phyloP scores from a whole-genome alignment of 192 early-diverging fungal genomes.

The Entophlyctis helioformis region DNA sequence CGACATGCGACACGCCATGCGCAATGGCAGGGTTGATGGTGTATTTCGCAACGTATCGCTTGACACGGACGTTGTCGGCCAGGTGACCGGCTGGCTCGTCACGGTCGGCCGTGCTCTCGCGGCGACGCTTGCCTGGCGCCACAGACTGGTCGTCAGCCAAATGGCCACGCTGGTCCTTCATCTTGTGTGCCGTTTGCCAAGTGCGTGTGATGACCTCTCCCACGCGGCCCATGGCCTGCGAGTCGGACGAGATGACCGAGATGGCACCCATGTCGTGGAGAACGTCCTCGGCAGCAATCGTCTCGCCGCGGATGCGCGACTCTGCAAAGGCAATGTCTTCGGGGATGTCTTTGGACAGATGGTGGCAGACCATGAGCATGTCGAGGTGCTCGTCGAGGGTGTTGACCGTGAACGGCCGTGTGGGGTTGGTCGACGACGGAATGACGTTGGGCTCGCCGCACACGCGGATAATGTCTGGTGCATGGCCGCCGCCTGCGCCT shows the following conservation, averaged over 20 bases:
- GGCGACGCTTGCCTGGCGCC: background rate
- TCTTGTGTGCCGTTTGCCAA: conserved; percentile 94
- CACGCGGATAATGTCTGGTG: conserved; percentile 56
- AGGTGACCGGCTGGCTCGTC: conserved; percentile 15
- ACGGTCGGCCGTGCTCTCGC: no score
- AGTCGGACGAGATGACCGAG: conserved; percentile 84
- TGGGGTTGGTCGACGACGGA: conserved; percentile 92
- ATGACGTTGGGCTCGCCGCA: conserved; percentile 73
- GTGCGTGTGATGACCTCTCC: conserved; percentile 87
- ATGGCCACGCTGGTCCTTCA: conserved; percentile 63
- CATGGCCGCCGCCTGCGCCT: conserved; percentile 93
- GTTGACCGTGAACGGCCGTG: conserved; percentile 87
- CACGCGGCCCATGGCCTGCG: conserved; percentile 93
- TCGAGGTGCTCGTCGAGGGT: conserved; percentile 97
- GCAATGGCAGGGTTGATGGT: conserved; percentile 93
- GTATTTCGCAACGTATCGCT: conserved; percentile 92
- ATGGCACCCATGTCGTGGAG: conserved; percentile 93
- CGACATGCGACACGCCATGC: conserved; percentile 72
- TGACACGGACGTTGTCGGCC: conserved; percentile 80
- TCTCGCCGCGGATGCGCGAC: conserved; percentile 88
- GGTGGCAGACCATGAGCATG: conserved; percentile 98
- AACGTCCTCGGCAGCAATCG: conserved; percentile 94
- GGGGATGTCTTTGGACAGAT: conserved; percentile 81
- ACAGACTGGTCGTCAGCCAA: no score
- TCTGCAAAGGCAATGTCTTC: conserved; percentile 98